phyloP scores from a whole-genome alignment of 352 stramenopile species.

The Phytophthora sp. region DNA sequence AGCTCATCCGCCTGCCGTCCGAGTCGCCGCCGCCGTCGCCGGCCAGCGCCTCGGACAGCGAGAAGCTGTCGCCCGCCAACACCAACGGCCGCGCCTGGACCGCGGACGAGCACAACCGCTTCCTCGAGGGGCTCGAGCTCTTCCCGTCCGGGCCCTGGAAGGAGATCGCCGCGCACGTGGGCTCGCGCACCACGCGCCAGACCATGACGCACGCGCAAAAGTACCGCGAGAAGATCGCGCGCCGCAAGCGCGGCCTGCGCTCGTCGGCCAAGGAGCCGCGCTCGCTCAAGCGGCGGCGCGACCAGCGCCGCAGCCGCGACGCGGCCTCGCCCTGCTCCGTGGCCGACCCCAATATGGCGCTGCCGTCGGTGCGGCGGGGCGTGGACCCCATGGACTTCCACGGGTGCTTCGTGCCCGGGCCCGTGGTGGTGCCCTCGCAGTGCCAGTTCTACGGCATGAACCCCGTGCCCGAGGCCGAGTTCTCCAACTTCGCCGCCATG shows the following conservation, averaged over 20 bases:
- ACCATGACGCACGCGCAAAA: constrained; percentile 71
- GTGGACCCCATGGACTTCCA: constrained; percentile 42
- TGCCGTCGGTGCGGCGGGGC: neutral
- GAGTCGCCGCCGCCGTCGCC: constrained; percentile 17
- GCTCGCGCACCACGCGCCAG: constrained; percentile 61
- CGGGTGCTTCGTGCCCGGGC: constrained; percentile 21
- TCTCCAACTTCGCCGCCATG: constrained; percentile 29
- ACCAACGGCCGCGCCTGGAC: constrained; percentile 50
- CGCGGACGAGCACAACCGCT: constrained; percentile 60
- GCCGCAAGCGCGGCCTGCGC: constrained; percentile 50
- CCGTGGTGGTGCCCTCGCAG: constrained; percentile 9
- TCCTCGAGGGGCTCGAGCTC: constrained; percentile 63
- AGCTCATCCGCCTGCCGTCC: constrained; percentile 45
- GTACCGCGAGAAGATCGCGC: constrained; percentile 61
- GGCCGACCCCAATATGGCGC: neutral
- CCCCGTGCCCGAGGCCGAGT: constrained; percentile 6
- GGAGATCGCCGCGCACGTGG: constrained; percentile 57
- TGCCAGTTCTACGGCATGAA: constrained; percentile 18
- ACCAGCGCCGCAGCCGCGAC: constrained; percentile 15
- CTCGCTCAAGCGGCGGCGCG: constrained; percentile 33
- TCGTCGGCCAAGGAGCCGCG: constrained; percentile 34
- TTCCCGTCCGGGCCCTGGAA: constrained; percentile 73
- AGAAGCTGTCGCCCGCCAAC: constrained; percentile 22
- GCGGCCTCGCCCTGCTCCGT: constrained; percentile 33
- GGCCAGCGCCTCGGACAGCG: constrained; percentile 5